These are phyloP conservation scores for Linum usitatissimum DNA, from an alignment of 345 rosid genomes.

Conservation along the genomic window DNA sequence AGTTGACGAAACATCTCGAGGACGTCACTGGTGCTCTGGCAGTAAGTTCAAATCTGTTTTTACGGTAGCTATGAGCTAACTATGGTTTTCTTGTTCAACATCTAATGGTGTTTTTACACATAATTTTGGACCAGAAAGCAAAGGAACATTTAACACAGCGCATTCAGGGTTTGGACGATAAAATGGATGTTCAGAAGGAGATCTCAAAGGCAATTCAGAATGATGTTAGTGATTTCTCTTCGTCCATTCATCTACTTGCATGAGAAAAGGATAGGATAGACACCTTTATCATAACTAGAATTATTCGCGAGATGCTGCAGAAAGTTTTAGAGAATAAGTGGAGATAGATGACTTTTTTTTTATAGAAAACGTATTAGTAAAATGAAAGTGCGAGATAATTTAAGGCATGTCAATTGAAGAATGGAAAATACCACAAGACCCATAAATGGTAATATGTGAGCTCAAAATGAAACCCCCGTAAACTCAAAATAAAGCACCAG, in stretches of 20 bases:
- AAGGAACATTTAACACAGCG: slow-evolving; percentile 76
- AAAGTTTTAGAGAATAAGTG: too few species aligned
- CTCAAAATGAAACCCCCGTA: too few species aligned
- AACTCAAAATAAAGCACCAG: too few species aligned
- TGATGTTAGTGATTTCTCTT: slow-evolving; percentile 32
- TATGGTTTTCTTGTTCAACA: neutral
- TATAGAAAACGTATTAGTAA: too few species aligned
- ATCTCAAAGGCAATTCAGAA: slow-evolving; percentile 56
- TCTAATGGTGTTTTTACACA: slow-evolving; percentile 5
- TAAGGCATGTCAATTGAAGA: too few species aligned
- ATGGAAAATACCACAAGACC: too few species aligned
- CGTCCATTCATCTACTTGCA: neutral
- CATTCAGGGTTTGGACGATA: slow-evolving; percentile 62
- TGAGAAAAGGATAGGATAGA: neutral
- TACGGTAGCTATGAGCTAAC: neutral
- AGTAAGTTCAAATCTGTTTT: slow-evolving; percentile 31
- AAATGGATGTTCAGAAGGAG: slow-evolving; percentile 69
- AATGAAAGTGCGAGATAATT: too few species aligned
- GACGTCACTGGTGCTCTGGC: slow-evolving; percentile 61
- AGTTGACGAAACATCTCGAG: slow-evolving; percentile 78
- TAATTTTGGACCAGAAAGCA: slow-evolving; percentile 41
- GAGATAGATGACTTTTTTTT: too few species aligned
- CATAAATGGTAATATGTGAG: too few species aligned
- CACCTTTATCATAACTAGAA: neutral
- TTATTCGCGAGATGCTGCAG: too few species aligned